Evolutionary conservation across 2,329 filamentous ascomycete genomes (phyloP).

Genomic region (Fusarium sp.): DNA sequence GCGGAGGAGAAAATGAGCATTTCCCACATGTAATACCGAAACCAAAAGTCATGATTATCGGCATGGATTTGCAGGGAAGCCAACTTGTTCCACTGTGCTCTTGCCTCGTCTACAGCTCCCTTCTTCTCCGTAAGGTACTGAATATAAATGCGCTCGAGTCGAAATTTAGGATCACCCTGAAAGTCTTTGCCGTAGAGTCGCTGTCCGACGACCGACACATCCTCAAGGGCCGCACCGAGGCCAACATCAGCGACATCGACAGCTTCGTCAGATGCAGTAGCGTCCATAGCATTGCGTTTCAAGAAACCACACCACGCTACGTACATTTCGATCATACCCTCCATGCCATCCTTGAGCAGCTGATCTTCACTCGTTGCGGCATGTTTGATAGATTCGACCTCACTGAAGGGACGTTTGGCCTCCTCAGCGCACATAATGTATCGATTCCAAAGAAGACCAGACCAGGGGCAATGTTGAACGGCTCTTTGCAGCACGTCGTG

Average conservation of each 20-base stretch:
- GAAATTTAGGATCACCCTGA: slow-evolving; percentile 87
- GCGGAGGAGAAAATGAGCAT: slow-evolving; percentile 71
- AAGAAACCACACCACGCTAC: slow-evolving; percentile 95
- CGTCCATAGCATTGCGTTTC: slow-evolving; percentile 83
- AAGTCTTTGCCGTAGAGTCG: slow-evolving; percentile 78
- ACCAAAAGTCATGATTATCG: slow-evolving; percentile 92
- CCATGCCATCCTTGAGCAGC: slow-evolving; percentile 86
- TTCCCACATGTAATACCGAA: slow-evolving; percentile 92
- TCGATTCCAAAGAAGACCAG: slow-evolving; percentile 89
- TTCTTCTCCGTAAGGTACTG: slow-evolving; percentile 91
- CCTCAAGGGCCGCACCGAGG: slow-evolving; percentile 85
- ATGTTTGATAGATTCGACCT: slow-evolving; percentile 91
- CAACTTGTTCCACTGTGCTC: slow-evolving; percentile 80
- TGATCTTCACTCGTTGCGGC: slow-evolving; percentile 87
- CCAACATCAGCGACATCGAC: slow-evolving; percentile 91
- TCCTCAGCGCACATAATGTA: slow-evolving; percentile 88
- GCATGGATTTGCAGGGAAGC: slow-evolving; percentile 71
- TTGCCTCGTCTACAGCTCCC: slow-evolving; percentile 79
- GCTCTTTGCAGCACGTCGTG: slow-evolving; percentile 83
- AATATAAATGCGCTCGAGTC: slow-evolving; percentile 90
- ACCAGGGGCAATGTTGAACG: slow-evolving; percentile 93
- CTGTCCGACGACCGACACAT: slow-evolving; percentile 83
- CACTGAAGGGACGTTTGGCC: slow-evolving; percentile 78
- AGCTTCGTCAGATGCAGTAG: slow-evolving; percentile 81
- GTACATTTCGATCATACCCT: slow-evolving; percentile 90